phyloP scores from a whole-genome alignment of 2,329 filamentous ascomycete species.

The Sclerotiophoma versabilis region DNA sequence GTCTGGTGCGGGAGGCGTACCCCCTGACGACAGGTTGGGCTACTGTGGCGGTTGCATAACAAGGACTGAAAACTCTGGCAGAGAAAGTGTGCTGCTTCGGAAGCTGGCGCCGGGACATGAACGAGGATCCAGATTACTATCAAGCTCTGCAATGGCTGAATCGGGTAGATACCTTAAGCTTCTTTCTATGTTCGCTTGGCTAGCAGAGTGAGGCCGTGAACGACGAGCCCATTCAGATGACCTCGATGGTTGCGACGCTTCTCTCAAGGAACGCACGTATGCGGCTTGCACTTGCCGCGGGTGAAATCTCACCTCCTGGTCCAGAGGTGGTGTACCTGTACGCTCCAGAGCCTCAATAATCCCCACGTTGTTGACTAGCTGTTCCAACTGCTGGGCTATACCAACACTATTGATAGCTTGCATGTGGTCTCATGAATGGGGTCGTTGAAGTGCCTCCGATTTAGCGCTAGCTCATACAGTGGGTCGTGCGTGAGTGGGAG shows the following conservation, averaged over 20 bases:
- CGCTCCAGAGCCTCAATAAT: neutral
- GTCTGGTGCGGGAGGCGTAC: neutral
- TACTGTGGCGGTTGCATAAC: neutral
- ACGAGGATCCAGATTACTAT: neutral
- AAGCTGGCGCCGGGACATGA: neutral
- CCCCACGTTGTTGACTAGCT: neutral
- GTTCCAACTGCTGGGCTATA: neutral
- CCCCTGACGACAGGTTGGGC: no score
- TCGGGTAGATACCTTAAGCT: neutral
- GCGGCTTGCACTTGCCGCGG: conserved; percentile 3
- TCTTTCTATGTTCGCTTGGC: neutral
- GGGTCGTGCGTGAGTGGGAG: neutral
- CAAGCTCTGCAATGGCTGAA: neutral
- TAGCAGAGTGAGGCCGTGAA: neutral
- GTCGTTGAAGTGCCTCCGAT: neutral
- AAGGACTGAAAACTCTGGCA: neutral
- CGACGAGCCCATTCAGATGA: neutral
- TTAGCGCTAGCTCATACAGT: neutral
- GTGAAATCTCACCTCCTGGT: neutral
- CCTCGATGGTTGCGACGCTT: neutral
- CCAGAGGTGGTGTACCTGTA: neutral
- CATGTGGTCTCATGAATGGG: neutral
- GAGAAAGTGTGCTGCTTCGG: neutral
- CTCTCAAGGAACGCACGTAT: neutral
- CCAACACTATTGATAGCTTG: neutral